These are phyloP conservation scores for Quercus lobata DNA, from an alignment of 331 rosid genomes.

Conservation along the genomic window DNA sequence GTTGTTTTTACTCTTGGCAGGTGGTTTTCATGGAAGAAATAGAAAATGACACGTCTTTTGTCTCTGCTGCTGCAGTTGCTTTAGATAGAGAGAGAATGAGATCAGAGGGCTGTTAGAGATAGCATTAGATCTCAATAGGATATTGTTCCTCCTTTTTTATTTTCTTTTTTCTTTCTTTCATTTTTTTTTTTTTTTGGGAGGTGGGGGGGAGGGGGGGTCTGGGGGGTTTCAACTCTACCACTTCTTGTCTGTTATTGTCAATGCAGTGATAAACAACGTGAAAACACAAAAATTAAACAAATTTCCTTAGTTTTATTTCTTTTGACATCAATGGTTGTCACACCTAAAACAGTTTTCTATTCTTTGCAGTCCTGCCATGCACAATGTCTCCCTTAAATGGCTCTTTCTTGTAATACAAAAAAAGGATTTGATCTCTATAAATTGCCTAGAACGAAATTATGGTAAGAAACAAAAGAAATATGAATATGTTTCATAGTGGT, in stretches of 20 bases:
- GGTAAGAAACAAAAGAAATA: background rate
- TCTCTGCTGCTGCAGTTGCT: constrained; percentile 29
- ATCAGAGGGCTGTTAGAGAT: constrained; percentile 21
- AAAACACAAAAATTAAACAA: constrained; percentile 27
- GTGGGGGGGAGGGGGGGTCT: no score
- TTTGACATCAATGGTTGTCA: constrained; percentile 11
- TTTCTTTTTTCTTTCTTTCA: background rate
- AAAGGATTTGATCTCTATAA: background rate
- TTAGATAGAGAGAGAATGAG: constrained; percentile 15
- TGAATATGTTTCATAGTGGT: background rate
- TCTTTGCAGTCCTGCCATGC: constrained; percentile 20
- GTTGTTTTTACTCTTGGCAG: constrained; percentile 17
- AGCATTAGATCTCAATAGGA: constrained; percentile 32
- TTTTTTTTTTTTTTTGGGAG: background rate
- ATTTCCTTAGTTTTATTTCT: constrained; percentile 25
- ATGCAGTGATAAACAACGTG: constrained; percentile 52
- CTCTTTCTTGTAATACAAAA: background rate
- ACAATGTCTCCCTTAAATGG: background rate
- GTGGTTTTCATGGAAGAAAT: constrained; percentile 39
- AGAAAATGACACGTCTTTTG: constrained; percentile 36
- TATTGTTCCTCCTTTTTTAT: constrained; percentile 13
- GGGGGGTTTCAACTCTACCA: background rate
- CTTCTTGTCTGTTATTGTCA: constrained; percentile 46
- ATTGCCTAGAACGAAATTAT: background rate
- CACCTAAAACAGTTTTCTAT: constrained; percentile 13